These are phyloP conservation scores for Serpula lacrymans DNA, from an alignment of 768 basidiomycete species.

Conservation along the genomic window DNA sequence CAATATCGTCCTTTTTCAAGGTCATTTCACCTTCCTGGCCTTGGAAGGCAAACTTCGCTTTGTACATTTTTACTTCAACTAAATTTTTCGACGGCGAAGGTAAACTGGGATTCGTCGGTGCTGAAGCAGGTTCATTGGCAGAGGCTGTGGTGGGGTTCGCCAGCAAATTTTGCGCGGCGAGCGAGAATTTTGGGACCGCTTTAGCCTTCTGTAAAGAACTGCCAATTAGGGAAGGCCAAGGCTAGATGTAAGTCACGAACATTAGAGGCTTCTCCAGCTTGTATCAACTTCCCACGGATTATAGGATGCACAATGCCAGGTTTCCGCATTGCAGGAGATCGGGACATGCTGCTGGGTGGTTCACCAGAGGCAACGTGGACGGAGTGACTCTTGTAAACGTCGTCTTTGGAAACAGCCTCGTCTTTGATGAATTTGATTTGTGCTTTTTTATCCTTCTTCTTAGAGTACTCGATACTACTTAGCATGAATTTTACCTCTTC, in stretches of 20 bases:
- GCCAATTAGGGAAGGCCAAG: slow-evolving; percentile 3
- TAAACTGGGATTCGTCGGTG: slow-evolving; percentile 27
- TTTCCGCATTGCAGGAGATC: slow-evolving; percentile 84
- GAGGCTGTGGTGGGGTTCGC: slow-evolving; percentile 56
- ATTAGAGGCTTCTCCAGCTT: slow-evolving; percentile 70
- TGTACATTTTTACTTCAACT: slow-evolving; percentile 69
- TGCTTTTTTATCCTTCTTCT: slow-evolving; percentile 96
- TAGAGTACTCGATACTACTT: slow-evolving; percentile 79
- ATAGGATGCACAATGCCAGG: slow-evolving; percentile 83
- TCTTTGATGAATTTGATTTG: slow-evolving; percentile 87
- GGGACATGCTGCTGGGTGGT: slow-evolving; percentile 73
- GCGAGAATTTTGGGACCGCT: slow-evolving; percentile 35
- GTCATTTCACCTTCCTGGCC: slow-evolving; percentile 93
- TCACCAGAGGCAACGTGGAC: slow-evolving; percentile 90
- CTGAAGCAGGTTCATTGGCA: slow-evolving; percentile 45
- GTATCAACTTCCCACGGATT: slow-evolving; percentile 77
- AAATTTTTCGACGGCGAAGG: slow-evolving; percentile 37
- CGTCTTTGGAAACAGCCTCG: slow-evolving; percentile 74
- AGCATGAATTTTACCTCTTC: slow-evolving; percentile 4
- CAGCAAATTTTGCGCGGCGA: slow-evolving; percentile 34
- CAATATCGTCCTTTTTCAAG: slow-evolving; percentile 84
- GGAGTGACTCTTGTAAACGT: slow-evolving; percentile 89
- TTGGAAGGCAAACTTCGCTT: slow-evolving; percentile 88
- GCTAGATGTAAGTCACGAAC: slow-evolving; percentile 29
- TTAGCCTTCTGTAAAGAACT: slow-evolving; percentile 41